Base-by-base conservation (phyloP, 306 rosid species). In the Gynostemma pentaphyllum region DNA sequence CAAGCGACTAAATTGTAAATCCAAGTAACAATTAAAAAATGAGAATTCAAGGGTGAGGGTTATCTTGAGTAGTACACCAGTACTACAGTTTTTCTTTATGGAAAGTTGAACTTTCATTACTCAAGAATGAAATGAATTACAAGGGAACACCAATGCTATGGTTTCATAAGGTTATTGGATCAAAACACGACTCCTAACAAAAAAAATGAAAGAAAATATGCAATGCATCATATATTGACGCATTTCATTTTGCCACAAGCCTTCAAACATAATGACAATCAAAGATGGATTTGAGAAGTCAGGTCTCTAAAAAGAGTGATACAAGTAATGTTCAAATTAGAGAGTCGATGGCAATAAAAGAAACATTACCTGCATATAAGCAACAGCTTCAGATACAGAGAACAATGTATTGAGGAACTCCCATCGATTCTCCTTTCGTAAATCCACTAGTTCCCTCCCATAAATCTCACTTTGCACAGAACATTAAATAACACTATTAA, bases 361-460 rank as follows among this genome's bases (percentile, higher is more conserved):
- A n/a, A n/a, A n/a, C n/a, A 5, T 18, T 37, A 88, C 98, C 99
- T 92, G 99, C 95, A 92, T 86, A 76, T 86, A 92, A 34, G 99
- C 98, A 79, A 92, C 98, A 75, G 96, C 98, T 75, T 88, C 96
- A 26, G 95, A 92, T 74, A 92, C 96, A 23, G 99, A 92, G 86
- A 92, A 92, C 23, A 92, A 70, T 30, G 99, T 92, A 50, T 92
- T 92, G 72, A 92, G 88, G 75, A 92, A 92, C 74, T 84, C 96
- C 99, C 99, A 92, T 78, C 74, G 80, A 78, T 72, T 81, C 75
- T 88, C 90, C 45, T 84, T 88, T 50, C 97, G 92, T 75, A 92
- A 84, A 77, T 92, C 96, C 81, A 92, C 96, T 71, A 92, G 81
- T 79, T 92, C 98, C 82, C 96, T 80, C 73, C 98, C 96, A 34